phyloP scores from a whole-genome alignment of 495 filamentous ascomycete species.

The Hypoxylon crocopeplum region DNA sequence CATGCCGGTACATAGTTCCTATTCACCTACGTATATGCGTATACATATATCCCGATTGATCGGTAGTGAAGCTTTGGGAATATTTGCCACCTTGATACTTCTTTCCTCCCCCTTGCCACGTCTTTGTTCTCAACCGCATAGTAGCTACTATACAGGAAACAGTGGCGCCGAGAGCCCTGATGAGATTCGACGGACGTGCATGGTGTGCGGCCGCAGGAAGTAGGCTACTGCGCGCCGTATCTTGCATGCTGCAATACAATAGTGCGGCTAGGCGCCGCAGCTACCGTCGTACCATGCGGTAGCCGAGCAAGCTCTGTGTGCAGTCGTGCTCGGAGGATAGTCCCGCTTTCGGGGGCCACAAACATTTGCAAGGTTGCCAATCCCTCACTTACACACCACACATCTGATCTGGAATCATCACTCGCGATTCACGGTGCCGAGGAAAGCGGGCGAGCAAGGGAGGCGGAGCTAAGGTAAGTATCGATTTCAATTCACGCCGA shows the following conservation, averaged over 20 bases:
- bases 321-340: slow-evolving; percentile 14
- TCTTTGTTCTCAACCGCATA: neutral
- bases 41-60: slow-evolving; percentile 4
- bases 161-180: slow-evolving; percentile 16
- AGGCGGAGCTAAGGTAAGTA: slow-evolving; percentile 2
- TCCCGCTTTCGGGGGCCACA: slow-evolving; percentile 26
- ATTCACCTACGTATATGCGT: slow-evolving; percentile 1
- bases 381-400: neutral
- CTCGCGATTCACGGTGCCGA: slow-evolving; percentile 7
- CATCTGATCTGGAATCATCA: slow-evolving; percentile 4
- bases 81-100: slow-evolving; percentile 6
- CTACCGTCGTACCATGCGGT: slow-evolving; percentile 27
- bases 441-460: neutral
- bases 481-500: slow-evolving; percentile 18
- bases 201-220: slow-evolving; percentile 12
- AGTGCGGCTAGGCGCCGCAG: slow-evolving; percentile 28
- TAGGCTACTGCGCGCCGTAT: slow-evolving; percentile 25
- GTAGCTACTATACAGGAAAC: slow-evolving; percentile 20
- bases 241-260: slow-evolving; percentile 21
- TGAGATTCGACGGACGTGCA: slow-evolving; percentile 9
- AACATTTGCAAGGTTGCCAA: slow-evolving; percentile 13
- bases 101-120: neutral
- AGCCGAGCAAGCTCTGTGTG: slow-evolving; percentile 19
- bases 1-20: slow-evolving; percentile 12
- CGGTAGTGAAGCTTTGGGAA: neutral